Percentiles rank a stretch among this genome's conserved stretches.
Conservation (phyloP, 2,329 filamentous ascomycete genomes). For the Nannizziopsis arthrosporioides region DNA sequence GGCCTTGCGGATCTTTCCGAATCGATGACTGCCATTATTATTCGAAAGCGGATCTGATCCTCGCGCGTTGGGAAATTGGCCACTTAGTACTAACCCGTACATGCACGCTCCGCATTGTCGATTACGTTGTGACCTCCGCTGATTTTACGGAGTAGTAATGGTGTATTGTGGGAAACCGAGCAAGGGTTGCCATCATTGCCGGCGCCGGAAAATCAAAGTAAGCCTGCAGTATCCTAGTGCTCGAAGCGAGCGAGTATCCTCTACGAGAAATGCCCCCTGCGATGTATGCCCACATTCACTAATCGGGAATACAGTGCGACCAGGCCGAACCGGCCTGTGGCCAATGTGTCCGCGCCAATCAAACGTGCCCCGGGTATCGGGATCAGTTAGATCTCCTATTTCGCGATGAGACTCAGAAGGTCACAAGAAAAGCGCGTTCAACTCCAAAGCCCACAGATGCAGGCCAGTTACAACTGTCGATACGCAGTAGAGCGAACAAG, state of each 20-base stretch:
- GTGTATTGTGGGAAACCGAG: constrained; percentile 36
- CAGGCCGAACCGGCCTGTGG: constrained; percentile 50
- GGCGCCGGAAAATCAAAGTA: constrained; percentile 37
- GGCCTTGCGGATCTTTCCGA: no score
- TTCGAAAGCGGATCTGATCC: no score
- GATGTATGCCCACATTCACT: neutral
- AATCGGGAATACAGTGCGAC: constrained; percentile 37
- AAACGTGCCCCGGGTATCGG: constrained; percentile 52
- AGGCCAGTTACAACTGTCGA: neutral
- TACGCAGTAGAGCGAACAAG: neutral
- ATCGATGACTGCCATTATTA: no score
- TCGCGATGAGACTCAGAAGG: constrained; percentile 53
- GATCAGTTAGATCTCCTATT: constrained; percentile 55
- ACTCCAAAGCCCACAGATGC: neutral
- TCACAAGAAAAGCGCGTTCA: constrained; percentile 42
- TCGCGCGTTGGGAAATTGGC: no score
- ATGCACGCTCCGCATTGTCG: neutral
- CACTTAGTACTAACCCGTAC: neutral
- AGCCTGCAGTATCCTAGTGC: neutral
- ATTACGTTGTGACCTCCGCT: neutral
- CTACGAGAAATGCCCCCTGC: neutral
- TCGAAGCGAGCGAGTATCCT: neutral
- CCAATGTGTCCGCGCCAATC: constrained; percentile 50
- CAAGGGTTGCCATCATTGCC: constrained; percentile 36
- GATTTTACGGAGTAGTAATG: constrained; percentile 20